Evolutionary conservation across 257 asterid species (phyloP), one percentile per base, ranked within the genome.

Genomic region (Gardenia jasminoides): DNA sequence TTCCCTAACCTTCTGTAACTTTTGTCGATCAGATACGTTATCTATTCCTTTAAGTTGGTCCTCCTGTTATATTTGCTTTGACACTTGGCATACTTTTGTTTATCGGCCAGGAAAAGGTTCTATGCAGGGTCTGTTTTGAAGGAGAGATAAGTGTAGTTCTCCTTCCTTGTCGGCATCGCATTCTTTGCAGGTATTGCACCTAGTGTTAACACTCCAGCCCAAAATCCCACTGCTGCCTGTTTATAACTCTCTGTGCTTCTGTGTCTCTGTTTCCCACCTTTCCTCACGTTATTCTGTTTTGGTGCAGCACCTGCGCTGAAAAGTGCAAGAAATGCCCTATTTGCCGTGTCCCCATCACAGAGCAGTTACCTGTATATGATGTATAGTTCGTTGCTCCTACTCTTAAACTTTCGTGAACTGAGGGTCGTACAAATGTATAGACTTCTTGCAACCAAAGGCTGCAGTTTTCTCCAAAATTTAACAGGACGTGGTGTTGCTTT

Each of bases 161-260:
- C 81, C 98, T 93, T 83, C 99, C 99, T 28, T 96, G 99, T 80
- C 90, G 97, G 86, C 99, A 96, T 85, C 97, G 97, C 54, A 81
- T 92, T 79, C 89, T 96, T 24, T 96, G 99, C 96, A 93, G 97
- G 99, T 96, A 92, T 22, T 44, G 19, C 7, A 36, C 9, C 20
- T 43, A 44, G 76, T 26, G 22, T 33, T 61, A 44, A 36, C 24
- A 26, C 41, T 10, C 12, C 41, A n/a, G 9, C 1, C 6, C 10
- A 44, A 61, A 12, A 26, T 16, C 9, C 15, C 16, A 12, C 67
- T n/a, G 5, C 67, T 10, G 31, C 7, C 28, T 12, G 33, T 76
- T 67, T 59, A 47, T n/a, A 75, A 22, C 59, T 83, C 50, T 47
- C 69, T 47, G 19, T 50, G 77, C 46, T 52, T 48, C 66, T 6